A percentile compares a stretch with the other conserved stretches of the same genome.
These are phyloP conservation scores for Alternaria postmessia DNA, from an alignment of 2,329 filamentous ascomycete genomes.

Conservation along the genomic window DNA sequence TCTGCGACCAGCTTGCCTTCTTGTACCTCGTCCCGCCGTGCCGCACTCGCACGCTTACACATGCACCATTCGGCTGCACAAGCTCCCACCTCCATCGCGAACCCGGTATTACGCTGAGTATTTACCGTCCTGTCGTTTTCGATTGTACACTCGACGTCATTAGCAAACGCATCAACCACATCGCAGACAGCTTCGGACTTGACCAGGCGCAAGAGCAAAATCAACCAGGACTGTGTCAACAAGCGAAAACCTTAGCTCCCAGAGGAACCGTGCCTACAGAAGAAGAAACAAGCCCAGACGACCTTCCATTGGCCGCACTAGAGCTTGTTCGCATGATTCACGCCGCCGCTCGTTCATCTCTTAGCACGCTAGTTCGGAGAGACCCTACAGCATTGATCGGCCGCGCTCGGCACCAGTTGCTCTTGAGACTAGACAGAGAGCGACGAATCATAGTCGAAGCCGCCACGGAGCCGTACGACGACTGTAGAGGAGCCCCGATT, in stretches of 20 bases:
- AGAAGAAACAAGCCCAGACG: conserved; percentile 14
- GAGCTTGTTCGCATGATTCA: conserved; percentile 28
- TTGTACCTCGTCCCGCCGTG: conserved; percentile 26
- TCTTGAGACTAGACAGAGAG: conserved; percentile 34
- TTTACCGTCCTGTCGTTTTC: conserved; percentile 38
- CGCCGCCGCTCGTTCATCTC: conserved; percentile 34
- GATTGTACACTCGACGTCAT: conserved; percentile 26
- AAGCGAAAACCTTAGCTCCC: conserved; percentile 11
- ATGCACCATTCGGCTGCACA: conserved; percentile 33
- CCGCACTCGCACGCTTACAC: conserved; percentile 22
- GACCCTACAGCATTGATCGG: conserved; percentile 33
- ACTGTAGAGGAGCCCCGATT: conserved; percentile 40
- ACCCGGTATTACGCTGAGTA: conserved; percentile 32
- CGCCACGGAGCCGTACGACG: conserved; percentile 35
- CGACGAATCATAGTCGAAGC: conserved; percentile 27
- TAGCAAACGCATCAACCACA: conserved; percentile 13
- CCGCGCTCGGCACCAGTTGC: conserved; percentile 43
- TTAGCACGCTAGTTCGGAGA: conserved; percentile 39
- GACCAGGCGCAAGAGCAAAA: conserved; percentile 7
- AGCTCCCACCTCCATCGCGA: conserved; percentile 27
- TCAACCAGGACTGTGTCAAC: conserved; percentile 4
- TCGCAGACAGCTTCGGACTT: conserved; percentile 3
- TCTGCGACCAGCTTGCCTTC: conserved; percentile 23
- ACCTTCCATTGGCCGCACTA: conserved; percentile 31
- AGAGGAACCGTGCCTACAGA: conserved; percentile 13